Conservation (phyloP, 129 eudicot species). For the Flaveria brownii region DNA sequence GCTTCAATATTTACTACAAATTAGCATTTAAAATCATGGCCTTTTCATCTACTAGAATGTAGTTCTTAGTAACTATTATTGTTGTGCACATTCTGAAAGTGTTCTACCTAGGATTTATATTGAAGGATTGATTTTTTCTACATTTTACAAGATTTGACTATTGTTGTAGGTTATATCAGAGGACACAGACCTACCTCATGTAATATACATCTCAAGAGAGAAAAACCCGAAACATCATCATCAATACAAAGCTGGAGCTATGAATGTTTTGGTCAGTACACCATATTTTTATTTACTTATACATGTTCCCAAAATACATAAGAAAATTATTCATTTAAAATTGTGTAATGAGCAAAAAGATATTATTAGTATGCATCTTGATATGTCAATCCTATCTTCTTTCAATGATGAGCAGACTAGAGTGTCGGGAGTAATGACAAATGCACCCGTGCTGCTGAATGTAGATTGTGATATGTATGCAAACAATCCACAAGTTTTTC, state of each 20-base stretch:
- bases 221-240: slow-evolving; percentile 62
- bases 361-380: not conserved
- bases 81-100: not conserved
- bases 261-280: slow-evolving; percentile 59
- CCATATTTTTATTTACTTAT: not conserved
- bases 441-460: slow-evolving; percentile 61
- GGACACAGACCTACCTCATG: slow-evolving; percentile 49
- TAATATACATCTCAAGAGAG: slow-evolving; percentile 68
- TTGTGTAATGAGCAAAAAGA: not conserved
- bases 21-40: not conserved
- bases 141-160: not conserved
- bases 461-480: slow-evolving; percentile 81
- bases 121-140: not conserved
- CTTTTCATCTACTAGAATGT: not conserved
- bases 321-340: not conserved
- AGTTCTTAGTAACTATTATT: not conserved
- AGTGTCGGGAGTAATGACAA: slow-evolving; percentile 76
- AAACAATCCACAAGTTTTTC: slow-evolving; percentile 56
- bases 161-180: slow-evolving; percentile 53
- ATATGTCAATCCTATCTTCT: not conserved
- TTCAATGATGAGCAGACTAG: slow-evolving; percentile 42
- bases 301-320: not conserved
- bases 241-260: slow-evolving; percentile 75
- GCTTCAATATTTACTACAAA: too few species aligned
- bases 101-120: not conserved